These are phyloP conservation scores for Musa schizocarpa DNA, from an alignment of 176 grass and related monocot genomes.

Conservation along the genomic window DNA sequence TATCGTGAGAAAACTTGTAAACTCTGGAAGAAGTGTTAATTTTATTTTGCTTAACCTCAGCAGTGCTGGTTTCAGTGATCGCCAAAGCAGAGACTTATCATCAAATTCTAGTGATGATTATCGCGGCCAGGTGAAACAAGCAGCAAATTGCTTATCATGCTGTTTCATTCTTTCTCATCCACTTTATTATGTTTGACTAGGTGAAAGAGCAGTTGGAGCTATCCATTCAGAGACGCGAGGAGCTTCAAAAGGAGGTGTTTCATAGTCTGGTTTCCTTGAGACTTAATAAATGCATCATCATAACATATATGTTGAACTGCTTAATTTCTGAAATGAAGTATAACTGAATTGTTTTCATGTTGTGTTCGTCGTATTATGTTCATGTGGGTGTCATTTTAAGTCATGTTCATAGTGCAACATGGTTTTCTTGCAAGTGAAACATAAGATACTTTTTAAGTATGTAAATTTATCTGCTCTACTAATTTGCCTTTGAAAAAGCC, in stretches of 20 bases:
- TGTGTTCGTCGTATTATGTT: not conserved
- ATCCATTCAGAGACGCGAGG: conserved; percentile 45
- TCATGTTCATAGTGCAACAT: not conserved
- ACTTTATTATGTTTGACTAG: conserved; percentile 24
- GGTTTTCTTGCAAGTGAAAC: not conserved
- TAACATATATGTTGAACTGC: conserved; percentile 3
- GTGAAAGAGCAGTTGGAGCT: conserved; percentile 52
- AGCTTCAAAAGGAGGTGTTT: conserved; percentile 63
- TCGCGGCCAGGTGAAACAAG: not conserved
- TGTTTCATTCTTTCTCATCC: conserved; percentile 9
- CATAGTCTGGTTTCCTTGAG: conserved; percentile 7
- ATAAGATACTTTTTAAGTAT: not conserved
- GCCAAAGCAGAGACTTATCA: conserved; percentile 6
- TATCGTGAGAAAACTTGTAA: not conserved
- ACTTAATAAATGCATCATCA: conserved; percentile 7
- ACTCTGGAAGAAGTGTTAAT: not conserved
- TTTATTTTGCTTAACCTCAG: not conserved
- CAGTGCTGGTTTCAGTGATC: not conserved
- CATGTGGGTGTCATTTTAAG: not conserved
- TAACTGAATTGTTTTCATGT: not conserved
- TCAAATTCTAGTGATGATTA: conserved; percentile 23
- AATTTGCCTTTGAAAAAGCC: not conserved
- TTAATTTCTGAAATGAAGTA: not conserved
- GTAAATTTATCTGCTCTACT: not conserved
- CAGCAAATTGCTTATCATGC: not conserved